A percentile compares a stretch with the other conserved stretches of the same genome.
Conservation (phyloP, 2,329 filamentous ascomycete genomes). For the Emydomyces testavorans region DNA sequence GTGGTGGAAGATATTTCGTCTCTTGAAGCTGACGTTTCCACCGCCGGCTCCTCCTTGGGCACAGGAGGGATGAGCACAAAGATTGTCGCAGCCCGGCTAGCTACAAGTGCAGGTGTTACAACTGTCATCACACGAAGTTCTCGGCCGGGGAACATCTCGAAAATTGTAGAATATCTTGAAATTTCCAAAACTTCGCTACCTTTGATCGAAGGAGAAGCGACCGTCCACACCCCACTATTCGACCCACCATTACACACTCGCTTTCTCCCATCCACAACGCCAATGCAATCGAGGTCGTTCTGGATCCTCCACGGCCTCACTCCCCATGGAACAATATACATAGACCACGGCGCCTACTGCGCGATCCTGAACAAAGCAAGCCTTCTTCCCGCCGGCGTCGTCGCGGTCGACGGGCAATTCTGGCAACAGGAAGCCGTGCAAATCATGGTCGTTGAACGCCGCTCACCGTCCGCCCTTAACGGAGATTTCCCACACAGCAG, state of each 20-base stretch:
- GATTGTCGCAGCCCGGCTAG: slow-evolving; percentile 82
- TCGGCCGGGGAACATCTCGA: slow-evolving; percentile 81
- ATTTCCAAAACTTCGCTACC: slow-evolving; percentile 23
- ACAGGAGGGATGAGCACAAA: slow-evolving; percentile 98
- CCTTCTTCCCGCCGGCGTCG: slow-evolving; percentile 77
- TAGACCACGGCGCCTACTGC: slow-evolving; percentile 76
- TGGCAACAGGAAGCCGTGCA: slow-evolving; percentile 86
- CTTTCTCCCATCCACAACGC: slow-evolving; percentile 72
- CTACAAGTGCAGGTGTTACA: slow-evolving; percentile 87
- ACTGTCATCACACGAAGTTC: slow-evolving; percentile 90
- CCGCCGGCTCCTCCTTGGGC: slow-evolving; percentile 74
- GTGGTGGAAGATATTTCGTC: slow-evolving; percentile 80
- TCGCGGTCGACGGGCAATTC: slow-evolving; percentile 80
- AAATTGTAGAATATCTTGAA: slow-evolving; percentile 74
- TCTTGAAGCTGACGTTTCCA: slow-evolving; percentile 79
- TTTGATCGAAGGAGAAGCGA: slow-evolving; percentile 13
- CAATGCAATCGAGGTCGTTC: slow-evolving; percentile 88
- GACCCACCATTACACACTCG: slow-evolving; percentile 70
- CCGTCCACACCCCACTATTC: slow-evolving; percentile 30
- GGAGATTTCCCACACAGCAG: slow-evolving; percentile 31
- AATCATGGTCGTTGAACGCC: slow-evolving; percentile 61
- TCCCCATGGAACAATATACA: slow-evolving; percentile 82
- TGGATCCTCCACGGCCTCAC: slow-evolving; percentile 90
- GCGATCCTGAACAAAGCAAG: slow-evolving; percentile 76
- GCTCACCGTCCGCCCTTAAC: slow-evolving; percentile 29